A percentile compares a stretch with the other conserved stretches of the same genome.
phyloP scores from a whole-genome alignment of 768 basidiomycete species.

The Psilocybe cubensis region DNA sequence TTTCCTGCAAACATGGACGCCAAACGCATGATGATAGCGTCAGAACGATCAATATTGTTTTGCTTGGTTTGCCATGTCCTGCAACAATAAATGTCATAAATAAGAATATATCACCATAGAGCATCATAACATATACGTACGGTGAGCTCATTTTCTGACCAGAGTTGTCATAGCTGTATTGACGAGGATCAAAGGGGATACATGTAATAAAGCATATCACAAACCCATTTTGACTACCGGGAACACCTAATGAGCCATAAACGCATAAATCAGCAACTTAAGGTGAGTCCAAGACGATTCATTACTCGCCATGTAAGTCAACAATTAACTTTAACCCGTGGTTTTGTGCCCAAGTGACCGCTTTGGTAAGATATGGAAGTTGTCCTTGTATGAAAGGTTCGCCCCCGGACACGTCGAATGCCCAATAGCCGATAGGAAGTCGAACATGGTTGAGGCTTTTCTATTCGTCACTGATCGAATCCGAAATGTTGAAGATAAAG shows the following conservation, averaged over 20 bases:
- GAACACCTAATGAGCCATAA: conserved; percentile 50
- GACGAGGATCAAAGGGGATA: not conserved
- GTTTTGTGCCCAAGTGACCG: conserved; percentile 69
- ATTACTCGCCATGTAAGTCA: conserved; percentile 63
- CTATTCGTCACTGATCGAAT: not conserved
- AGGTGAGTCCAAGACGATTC: not conserved
- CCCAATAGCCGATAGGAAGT: conserved; percentile 90
- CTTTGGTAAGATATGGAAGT: conserved; percentile 66
- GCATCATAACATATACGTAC: conserved; percentile 28
- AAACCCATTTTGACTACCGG: conserved; percentile 85
- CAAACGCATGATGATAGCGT: conserved; percentile 64
- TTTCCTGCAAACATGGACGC: conserved; percentile 61
- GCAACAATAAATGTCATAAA: conserved; percentile 1
- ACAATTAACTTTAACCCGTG: conserved; percentile 81
- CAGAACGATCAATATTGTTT: conserved; percentile 68
- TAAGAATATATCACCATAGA: not conserved
- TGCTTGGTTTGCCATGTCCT: conserved; percentile 69
- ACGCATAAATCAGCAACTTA: not conserved
- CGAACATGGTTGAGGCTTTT: conserved; percentile 82
- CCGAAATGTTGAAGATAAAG: conserved; percentile 3
- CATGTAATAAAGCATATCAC: conserved; percentile 19
- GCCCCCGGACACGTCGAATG: conserved; percentile 76
- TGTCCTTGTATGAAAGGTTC: conserved; percentile 84
- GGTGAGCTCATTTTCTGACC: conserved; percentile 66
- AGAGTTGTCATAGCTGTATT: conserved; percentile 76